Base-by-base conservation (phyloP, 441 rosid genomes). In the Erodium texanum region DNA sequence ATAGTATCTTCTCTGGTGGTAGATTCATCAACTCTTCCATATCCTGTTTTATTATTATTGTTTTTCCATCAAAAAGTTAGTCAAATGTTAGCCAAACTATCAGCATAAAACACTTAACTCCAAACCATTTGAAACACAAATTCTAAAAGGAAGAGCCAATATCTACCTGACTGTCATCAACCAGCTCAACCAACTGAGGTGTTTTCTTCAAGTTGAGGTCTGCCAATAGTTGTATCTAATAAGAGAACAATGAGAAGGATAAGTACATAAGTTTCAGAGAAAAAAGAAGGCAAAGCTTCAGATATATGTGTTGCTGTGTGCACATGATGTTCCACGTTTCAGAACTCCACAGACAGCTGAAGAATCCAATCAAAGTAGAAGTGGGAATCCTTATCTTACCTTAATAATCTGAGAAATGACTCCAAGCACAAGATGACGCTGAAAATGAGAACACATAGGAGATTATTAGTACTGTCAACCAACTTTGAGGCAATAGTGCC, bases 361-460 rank as follows among this genome's bases (percentile, higher is more conserved):
- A 58, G 29, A 58, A 22, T 58, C 63, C 29, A 58, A 15, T 20
- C 19, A 34, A 75, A 54, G 15, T 54, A 65, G 32, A 15, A 68
- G 66, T 62, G 29, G 36, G 65, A 52, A 61, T 5, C 34, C 32
- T 11, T 61, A 61, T 86, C 90, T 90, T 89, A 95, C 99, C 98
- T 95, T 95, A 32, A 95, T 79, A 45, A 95, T 90, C 85, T 95
- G 99, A 70, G 98, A 95, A 75, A 95, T 92, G 83, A 95, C 76
- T 73, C 99, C 99, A 79, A 95, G 97, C 19, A 95, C 82, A 65
- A 92, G 88, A 85, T 95, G 93, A 48, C 95, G 99, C 99, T 95
- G 88, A 71, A 80, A 84, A 72, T 32, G 62, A 70, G 54, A 79
- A 72, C 72, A 68, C 48, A 23, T 5, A 68, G 65, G 70, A 67